A percentile compares a stretch with the other conserved stretches of the same genome.
Conservation (phyloP, 331 rosid genomes). For the Telfairia occidentalis region DNA sequence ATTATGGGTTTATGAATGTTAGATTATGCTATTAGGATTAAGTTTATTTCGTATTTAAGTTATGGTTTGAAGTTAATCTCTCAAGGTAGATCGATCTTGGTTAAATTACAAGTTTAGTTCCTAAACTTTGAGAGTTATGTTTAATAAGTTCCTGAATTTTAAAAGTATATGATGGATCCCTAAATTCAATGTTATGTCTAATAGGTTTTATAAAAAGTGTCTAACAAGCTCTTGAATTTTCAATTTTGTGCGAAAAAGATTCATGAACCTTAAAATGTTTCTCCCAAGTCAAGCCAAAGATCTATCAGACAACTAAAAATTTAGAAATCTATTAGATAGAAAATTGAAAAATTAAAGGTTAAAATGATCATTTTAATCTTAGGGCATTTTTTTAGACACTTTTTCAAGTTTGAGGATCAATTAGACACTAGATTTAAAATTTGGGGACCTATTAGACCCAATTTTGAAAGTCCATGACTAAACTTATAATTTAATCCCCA, state of each 20-base stretch:
- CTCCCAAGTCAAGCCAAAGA: no score
- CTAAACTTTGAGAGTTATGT: not conserved
- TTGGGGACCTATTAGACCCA: not conserved
- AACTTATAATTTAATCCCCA: not conserved
- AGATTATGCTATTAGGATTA: not conserved
- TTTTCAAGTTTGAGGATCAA: not conserved
- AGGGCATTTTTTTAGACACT: no score
- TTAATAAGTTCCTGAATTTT: no score
- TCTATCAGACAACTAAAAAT: not conserved
- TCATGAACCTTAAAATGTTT: not conserved
- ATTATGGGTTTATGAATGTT: not conserved
- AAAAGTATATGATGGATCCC: not conserved
- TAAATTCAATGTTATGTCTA: not conserved
- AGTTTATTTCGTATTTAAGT: not conserved
- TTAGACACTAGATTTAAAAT: not conserved
- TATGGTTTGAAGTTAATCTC: not conserved
- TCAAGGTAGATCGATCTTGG: no score
- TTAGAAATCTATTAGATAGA: not conserved
- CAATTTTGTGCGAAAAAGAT: not conserved
- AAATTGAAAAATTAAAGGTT: no score
- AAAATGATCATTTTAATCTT: no score
- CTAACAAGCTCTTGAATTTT: not conserved
- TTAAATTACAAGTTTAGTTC: not conserved
- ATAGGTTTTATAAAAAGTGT: not conserved
- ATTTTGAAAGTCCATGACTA: no score